These are phyloP conservation scores for Fusarium bactridioides DNA, from an alignment of 2,329 filamentous ascomycete species.

Conservation along the genomic window DNA sequence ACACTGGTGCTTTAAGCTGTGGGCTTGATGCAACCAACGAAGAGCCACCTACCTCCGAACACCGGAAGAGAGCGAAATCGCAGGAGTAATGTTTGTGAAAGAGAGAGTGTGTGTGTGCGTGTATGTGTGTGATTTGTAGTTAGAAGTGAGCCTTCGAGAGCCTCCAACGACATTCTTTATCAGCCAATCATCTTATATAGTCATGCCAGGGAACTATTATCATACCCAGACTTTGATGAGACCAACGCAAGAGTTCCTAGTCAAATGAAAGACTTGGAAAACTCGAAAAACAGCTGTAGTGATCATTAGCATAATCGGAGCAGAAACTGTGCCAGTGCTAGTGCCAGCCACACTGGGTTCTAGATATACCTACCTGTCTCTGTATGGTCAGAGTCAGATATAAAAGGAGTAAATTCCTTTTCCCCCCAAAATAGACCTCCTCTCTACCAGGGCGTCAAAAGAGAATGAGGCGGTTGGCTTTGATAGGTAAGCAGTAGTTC, in stretches of 20 bases:
- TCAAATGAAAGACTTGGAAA: background rate
- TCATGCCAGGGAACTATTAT: background rate
- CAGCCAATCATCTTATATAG: background rate
- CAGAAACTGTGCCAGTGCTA: background rate
- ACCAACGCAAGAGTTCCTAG: background rate
- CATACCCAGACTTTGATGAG: background rate
- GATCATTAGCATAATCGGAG: background rate
- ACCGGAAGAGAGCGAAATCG: background rate
- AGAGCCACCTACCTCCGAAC: background rate
- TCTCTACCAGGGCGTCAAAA: slow-evolving; percentile 10
- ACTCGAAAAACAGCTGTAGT: background rate
- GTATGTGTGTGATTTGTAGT: background rate
- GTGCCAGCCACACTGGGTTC: background rate
- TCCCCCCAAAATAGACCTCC: background rate
- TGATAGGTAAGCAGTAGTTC: slow-evolving; percentile 8
- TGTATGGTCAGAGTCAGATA: background rate
- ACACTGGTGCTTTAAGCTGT: background rate
- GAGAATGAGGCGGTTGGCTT: slow-evolving; percentile 18
- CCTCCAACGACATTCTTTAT: background rate
- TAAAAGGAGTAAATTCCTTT: background rate
- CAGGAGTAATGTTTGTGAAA: background rate
- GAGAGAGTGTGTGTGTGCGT: too few species aligned
- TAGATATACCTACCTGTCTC: background rate
- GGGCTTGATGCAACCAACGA: background rate
- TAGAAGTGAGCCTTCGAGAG: background rate